These are phyloP conservation scores for Ogataea wickerhamii DNA, from an alignment of 805 yeast genomes.

Conservation along the genomic window DNA sequence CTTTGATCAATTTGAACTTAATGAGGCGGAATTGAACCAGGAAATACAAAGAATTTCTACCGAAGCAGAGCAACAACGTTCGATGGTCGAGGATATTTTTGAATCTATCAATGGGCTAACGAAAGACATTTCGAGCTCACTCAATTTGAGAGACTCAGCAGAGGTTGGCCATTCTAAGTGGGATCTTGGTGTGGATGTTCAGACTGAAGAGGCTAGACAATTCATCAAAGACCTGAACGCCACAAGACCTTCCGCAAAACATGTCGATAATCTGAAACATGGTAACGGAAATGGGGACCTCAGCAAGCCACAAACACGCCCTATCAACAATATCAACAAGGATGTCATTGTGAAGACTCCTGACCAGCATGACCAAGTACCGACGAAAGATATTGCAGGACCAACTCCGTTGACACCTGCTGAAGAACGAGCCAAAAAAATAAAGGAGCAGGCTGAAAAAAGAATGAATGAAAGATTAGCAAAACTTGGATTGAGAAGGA, in stretches of 20 bases:
- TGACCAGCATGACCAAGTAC: background rate
- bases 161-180: constrained; percentile 62
- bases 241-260: constrained; percentile 20
- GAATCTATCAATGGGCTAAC: constrained; percentile 61
- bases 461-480: constrained; percentile 86
- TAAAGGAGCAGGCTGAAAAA: constrained; percentile 76
- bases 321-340: background rate
- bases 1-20: constrained; percentile 46
- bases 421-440: constrained; percentile 49
- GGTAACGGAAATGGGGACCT: background rate
- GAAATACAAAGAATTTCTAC: constrained; percentile 48
- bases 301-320: constrained; percentile 5
- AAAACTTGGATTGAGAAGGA: constrained; percentile 63
- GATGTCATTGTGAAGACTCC: background rate
- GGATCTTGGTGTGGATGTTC: constrained; percentile 80
- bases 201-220: constrained; percentile 53
- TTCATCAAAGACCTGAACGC: constrained; percentile 56
- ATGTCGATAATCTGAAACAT: background rate
- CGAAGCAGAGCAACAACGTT: constrained; percentile 54
- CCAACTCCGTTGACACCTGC: constrained; percentile 1
- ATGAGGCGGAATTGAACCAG: constrained; percentile 51
- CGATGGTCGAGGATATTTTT: constrained; percentile 68
- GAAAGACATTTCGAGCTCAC: constrained; percentile 34
- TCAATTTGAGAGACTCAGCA: constrained; percentile 29
- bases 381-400: background rate